Evolutionary conservation across 169 alveolate species (phyloP).

Genomic region (Eimeria acervulina): DNA sequence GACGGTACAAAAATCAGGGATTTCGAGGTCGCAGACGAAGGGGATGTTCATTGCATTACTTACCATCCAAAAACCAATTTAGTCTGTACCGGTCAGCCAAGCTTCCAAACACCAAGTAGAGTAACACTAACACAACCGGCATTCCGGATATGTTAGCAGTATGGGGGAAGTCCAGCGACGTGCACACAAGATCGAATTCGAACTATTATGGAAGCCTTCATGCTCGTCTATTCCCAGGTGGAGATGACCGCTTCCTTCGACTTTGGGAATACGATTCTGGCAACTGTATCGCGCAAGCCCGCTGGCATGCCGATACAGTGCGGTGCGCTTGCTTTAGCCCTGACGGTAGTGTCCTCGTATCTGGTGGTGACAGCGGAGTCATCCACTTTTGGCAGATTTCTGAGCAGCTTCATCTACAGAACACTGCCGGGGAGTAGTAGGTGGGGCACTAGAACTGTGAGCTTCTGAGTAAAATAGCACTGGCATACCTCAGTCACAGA

Average conservation of each 20-base stretch:
- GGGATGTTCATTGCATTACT: slow-evolving; percentile 94
- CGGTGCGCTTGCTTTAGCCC: slow-evolving; percentile 88
- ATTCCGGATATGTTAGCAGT: neutral
- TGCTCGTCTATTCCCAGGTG: slow-evolving; percentile 87
- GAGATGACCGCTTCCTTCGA: slow-evolving; percentile 92
- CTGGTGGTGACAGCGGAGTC: slow-evolving; percentile 93
- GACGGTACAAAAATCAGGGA: slow-evolving; percentile 95
- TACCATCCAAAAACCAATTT: slow-evolving; percentile 85
- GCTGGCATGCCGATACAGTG: slow-evolving; percentile 80
- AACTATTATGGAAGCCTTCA: neutral
- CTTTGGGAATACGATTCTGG: slow-evolving; percentile 96
- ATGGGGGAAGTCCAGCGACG: neutral
- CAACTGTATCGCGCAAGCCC: slow-evolving; percentile 64
- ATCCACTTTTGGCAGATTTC: slow-evolving; percentile 86
- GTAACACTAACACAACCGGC: neutral
- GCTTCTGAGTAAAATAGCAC: neutral
- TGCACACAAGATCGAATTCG: neutral
- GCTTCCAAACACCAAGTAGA: neutral
- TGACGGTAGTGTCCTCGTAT: slow-evolving; percentile 88
- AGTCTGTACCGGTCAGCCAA: slow-evolving; percentile 72
- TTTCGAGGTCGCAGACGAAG: slow-evolving; percentile 94
- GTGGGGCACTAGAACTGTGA: neutral
- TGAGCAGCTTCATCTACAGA: slow-evolving; percentile 33
- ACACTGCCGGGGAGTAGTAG: neutral
- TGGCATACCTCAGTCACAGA: neutral